These are phyloP conservation scores for Davidsoniella neocaledoniae DNA, from an alignment of 2,329 filamentous ascomycete species.

Conservation along the genomic window DNA sequence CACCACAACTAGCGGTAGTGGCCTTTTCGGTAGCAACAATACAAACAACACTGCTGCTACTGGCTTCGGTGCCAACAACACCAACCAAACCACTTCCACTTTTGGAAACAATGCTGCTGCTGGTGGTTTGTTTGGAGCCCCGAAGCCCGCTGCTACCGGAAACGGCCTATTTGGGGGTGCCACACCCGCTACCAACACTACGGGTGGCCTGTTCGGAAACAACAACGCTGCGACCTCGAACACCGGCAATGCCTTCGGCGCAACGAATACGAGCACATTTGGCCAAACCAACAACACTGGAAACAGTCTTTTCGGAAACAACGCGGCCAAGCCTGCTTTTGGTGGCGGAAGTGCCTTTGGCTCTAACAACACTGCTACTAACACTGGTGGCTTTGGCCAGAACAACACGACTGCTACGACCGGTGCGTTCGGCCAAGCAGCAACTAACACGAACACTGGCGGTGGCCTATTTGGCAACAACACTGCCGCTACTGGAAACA, in stretches of 20 bases:
- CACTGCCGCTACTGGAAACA: constrained; percentile 14
- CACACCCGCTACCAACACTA: constrained; percentile 15
- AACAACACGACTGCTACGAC: constrained; percentile 18
- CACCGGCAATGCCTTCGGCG: constrained; percentile 12
- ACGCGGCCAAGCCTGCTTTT: constrained; percentile 18
- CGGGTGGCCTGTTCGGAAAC: constrained; percentile 19
- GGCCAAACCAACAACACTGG: constrained; percentile 20
- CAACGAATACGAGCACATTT: constrained; percentile 16
- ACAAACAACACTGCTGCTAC: constrained; percentile 16
- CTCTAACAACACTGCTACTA: constrained; percentile 18
- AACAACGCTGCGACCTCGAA: constrained; percentile 15
- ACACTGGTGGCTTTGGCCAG: constrained; percentile 15
- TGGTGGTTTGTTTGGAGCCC: constrained; percentile 24
- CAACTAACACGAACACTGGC: constrained; percentile 17
- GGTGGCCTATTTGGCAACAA: constrained; percentile 22
- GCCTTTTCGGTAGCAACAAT: constrained; percentile 23
- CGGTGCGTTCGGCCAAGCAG: constrained; percentile 20
- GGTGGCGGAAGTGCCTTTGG: constrained; percentile 27
- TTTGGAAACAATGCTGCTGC: constrained; percentile 16
- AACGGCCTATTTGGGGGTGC: constrained; percentile 27
- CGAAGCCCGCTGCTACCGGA: constrained; percentile 16
- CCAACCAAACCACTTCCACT: constrained; percentile 12
- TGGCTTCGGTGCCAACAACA: constrained; percentile 17
- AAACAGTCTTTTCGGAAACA: constrained; percentile 18
- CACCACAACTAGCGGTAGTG: constrained; percentile 20